Conservation (phyloP, 495 filamentous ascomycete species). For the Penicillium coprophilum region DNA sequence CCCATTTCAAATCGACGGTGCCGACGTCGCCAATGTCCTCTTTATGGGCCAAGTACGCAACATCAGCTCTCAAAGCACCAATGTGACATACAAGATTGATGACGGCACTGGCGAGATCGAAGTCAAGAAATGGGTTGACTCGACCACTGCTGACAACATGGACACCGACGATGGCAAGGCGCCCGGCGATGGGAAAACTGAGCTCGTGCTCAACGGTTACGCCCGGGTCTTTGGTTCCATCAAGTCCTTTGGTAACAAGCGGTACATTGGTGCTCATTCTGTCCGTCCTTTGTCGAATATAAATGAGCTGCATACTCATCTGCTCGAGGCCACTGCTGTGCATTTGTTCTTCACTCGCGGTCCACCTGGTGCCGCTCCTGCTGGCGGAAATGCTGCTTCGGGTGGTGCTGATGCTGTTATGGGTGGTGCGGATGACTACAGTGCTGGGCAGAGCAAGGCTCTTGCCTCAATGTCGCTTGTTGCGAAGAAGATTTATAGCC, state of each 20-base stretch:
- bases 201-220: constrained; percentile 67
- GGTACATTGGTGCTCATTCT: constrained; percentile 75
- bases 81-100: constrained; percentile 88
- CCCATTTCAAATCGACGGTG: constrained; percentile 74
- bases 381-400: constrained; percentile 17
- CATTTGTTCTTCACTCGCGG: constrained; percentile 88
- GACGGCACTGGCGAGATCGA: constrained; percentile 93
- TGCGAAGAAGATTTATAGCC: constrained; percentile 67
- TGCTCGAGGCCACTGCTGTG: constrained; percentile 83
- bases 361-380: constrained; percentile 47
- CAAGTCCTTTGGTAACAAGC: constrained; percentile 74
- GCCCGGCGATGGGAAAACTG: constrained; percentile 39
- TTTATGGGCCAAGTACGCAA: constrained; percentile 88
- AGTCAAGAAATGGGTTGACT: constrained; percentile 89
- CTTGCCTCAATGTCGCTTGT: constrained; percentile 52
- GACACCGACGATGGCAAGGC: constrained; percentile 43
- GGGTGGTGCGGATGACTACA: constrained; percentile 42
- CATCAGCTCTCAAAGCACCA: constrained; percentile 82
- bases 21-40: constrained; percentile 62
- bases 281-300: constrained; percentile 76
- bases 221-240: constrained; percentile 79
- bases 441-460: constrained; percentile 24
- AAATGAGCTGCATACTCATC: constrained; percentile 88
- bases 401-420: constrained; percentile 40
- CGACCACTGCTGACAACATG: constrained; percentile 50